phyloP scores from a whole-genome alignment of 2,329 filamentous ascomycete species.

The Talaromyces funiculosus region DNA sequence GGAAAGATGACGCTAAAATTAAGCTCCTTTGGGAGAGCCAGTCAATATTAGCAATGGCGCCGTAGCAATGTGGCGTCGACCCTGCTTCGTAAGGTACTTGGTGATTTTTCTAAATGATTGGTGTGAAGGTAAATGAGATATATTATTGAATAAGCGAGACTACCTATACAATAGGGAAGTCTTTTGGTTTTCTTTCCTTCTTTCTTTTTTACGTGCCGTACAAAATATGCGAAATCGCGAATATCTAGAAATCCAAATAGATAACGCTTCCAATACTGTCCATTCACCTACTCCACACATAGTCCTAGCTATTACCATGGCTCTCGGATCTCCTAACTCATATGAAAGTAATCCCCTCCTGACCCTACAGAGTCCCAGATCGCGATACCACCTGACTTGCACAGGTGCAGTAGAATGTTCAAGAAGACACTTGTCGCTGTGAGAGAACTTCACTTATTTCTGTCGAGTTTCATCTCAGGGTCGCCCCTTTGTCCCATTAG shows the following conservation, averaged over 20 bases:
- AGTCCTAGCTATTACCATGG: neutral
- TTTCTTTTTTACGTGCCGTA: too few relatives aligned
- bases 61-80: slow-evolving; percentile 10
- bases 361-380: neutral
- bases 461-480: slow-evolving; percentile 1
- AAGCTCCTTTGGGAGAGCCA: neutral
- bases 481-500: neutral
- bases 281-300: neutral
- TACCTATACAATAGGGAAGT: neutral
- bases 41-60: slow-evolving; percentile 6
- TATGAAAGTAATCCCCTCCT: neutral
- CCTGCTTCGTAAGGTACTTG: neutral
- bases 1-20: neutral
- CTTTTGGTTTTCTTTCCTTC: too few relatives aligned
- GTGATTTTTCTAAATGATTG: neutral
- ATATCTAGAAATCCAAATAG: neutral
- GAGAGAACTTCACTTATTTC: neutral
- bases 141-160: neutral
- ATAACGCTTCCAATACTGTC: neutral
- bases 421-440: neutral
- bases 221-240: neutral
- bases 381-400: neutral
- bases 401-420: neutral
- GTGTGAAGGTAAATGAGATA: neutral
- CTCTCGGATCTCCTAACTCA: neutral